Evolutionary conservation across 1,139 yeast species (phyloP).

Genomic region (Torulaspora pretoriensis): DNA sequence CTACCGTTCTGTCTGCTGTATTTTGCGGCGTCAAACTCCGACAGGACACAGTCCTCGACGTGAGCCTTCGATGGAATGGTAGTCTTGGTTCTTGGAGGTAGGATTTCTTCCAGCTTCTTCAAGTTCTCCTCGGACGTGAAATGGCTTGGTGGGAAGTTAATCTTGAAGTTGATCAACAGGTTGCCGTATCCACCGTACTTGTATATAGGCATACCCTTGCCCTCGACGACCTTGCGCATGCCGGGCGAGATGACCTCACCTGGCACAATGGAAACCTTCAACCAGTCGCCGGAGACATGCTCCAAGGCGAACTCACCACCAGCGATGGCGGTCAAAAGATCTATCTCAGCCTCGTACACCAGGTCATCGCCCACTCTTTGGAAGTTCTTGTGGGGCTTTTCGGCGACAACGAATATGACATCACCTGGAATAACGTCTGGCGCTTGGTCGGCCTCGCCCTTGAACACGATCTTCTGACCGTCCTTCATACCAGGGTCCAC

Average conservation of each 20-base stretch:
- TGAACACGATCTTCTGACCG: constrained; percentile 86
- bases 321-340: constrained; percentile 87
- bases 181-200: constrained; percentile 75
- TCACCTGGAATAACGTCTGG: constrained; percentile 96
- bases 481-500: constrained; percentile 97
- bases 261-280: constrained; percentile 76
- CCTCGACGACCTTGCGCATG: constrained; percentile 72
- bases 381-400: constrained; percentile 50
- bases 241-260: constrained; percentile 95
- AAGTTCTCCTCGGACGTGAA: constrained; percentile 65
- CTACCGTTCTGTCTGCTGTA: constrained; percentile 49
- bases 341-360: constrained; percentile 80
- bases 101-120: constrained; percentile 57
- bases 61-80: constrained; percentile 58
- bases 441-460: constrained; percentile 97
- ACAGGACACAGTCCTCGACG: constrained; percentile 79
- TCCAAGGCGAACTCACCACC: constrained; percentile 89
- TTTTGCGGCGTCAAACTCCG: constrained; percentile 58
- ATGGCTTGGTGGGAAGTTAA: constrained; percentile 65
- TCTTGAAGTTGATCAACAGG: constrained; percentile 62
- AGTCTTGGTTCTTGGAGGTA: constrained; percentile 60
- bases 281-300: constrained; percentile 84
- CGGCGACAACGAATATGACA: constrained; percentile 85
- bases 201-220: constrained; percentile 92
- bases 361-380: constrained; percentile 66